Evolutionary conservation across 1,284 basidiomycete genomes (phyloP), one percentile per base, ranked within the genome.

Genomic region (Moesziomyces sp.): DNA sequence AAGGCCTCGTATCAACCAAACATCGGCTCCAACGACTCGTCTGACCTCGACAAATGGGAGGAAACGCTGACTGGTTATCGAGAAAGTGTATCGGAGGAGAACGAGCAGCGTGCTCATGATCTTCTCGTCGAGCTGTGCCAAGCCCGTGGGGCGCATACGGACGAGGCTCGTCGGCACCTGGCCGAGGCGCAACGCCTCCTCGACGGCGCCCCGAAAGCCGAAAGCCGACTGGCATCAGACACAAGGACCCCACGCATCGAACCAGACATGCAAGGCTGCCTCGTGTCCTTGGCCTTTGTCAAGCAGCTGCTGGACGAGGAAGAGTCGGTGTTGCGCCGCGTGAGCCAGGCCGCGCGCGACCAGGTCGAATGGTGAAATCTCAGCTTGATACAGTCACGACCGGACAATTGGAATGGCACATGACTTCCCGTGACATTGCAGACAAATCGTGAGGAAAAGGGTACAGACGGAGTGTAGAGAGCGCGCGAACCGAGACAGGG

Each of bases 241-340:
- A 48, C 18, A 44, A 35, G n/a, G 55, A 34, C 21, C 49, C 53
- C 42, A 44, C 54, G 43, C 45, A 38, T 9, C 46, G 63, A 46
- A 58, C 34, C 28, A 13, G 46, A 42, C 18, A 13, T 30, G 7
- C 28, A 47, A 6, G 63, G 42, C 5, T 67, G 63, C 40, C 18
- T 18, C 16, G 11, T 46, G 13, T 61, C 66, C 26, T n/a, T 62
- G n/a, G 48, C 42, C 2, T 58, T 77, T 9, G 74, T 78, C 8
- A 44, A 50, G 38, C 62, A 67, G 51, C 58, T 79, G 14, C 34
- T 76, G 11, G 57, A 67, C 3, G 78, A 79, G 24, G 68, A 78
- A 50, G 54, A 55, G 8, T 18, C 19, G 5, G 73, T 78, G 44
- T 46, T 74, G 13, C 18, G 51, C 13, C 19, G 69, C 8, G 78